Evolutionary conservation across 352 stramenopile genomes (phyloP).

Genomic region (Phytopythium boreale): DNA sequence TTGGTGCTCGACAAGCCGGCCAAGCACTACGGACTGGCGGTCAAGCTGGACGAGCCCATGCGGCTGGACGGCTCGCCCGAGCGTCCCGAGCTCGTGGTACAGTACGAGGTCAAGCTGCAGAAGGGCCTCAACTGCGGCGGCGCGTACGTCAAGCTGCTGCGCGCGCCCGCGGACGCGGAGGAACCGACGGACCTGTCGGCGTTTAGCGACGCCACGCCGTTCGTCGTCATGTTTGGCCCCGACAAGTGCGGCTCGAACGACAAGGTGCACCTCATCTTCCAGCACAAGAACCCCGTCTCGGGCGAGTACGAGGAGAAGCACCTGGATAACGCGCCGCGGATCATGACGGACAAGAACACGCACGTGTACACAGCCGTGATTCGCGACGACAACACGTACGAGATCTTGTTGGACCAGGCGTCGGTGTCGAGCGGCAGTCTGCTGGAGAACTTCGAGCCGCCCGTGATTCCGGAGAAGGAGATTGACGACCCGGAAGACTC

Average conservation of each 20-base stretch:
- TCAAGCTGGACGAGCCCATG: conserved; percentile 66
- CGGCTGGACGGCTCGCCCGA: conserved; percentile 57
- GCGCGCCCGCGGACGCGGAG: conserved; percentile 35
- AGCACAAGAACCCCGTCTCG: conserved; percentile 92
- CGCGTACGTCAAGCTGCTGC: conserved; percentile 93
- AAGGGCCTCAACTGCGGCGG: conserved; percentile 90
- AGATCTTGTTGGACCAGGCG: conserved; percentile 90
- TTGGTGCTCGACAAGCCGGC: conserved; percentile 70
- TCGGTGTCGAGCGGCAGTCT: conserved; percentile 82
- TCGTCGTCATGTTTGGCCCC: conserved; percentile 95
- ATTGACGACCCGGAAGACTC: conserved; percentile 91
- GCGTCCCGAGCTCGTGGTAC: conserved; percentile 88
- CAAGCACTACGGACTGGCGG: conserved; percentile 79
- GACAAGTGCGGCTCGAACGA: conserved; percentile 93
- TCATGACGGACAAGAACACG: conserved; percentile 81
- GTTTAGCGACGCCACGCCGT: conserved; percentile 87
- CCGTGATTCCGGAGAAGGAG: conserved; percentile 85
- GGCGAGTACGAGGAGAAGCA: conserved; percentile 94
- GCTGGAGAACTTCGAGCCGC: conserved; percentile 78
- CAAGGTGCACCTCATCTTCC: conserved; percentile 95
- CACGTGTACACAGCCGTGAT: conserved; percentile 93
- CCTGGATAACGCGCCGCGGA: conserved; percentile 69
- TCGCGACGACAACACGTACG: conserved; percentile 89
- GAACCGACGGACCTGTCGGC: conserved; percentile 34
- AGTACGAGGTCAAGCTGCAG: conserved; percentile 95